Base-by-base conservation (phyloP, 768 basidiomycete genomes). In the Peribolospora baueri region DNA sequence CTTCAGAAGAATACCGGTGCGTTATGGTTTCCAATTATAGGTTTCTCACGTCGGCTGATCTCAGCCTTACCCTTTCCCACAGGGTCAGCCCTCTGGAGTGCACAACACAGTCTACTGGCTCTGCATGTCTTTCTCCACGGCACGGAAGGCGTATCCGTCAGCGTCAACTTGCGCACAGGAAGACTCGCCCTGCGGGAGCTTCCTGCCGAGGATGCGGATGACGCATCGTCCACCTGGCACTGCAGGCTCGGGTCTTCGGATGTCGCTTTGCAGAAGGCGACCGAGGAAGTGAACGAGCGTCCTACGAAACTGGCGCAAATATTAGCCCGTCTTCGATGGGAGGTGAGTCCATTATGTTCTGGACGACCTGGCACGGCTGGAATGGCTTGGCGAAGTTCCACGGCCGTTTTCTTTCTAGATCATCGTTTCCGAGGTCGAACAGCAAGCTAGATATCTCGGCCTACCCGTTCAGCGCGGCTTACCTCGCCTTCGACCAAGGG, bases 401-500 rank as follows among this genome's bases (percentile, higher is more conserved):
- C 10, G 13, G 3, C 7, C 41, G 11, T 14, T 6, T 42, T 48
- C 43, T 45, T 5, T 42, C 14, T 25, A 60, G 56, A 58, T 56
- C 4, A 53, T 58, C 37, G 14, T 60, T 6, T 57, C 58, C 56
- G 60, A 58, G 37, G 51, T 60, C 50, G 56, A 57, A 5, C 51
- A 49, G 11, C 52, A 55, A n/a, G 42, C 47, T 37, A 53, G 45
- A 2, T 52, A 46, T 48, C 58, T 53, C 45, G 57, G 51, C 46
- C 57, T 50, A 1, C 60, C 46, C 3, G 42, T 47, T 5, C 39
- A 42, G 0, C 54, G 54, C 2, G 45, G 51, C 25, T 46, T 54
- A 5, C 56, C 51, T 0, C 25, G 25, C 25, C 56, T 58, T 49
- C 60, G 48, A 2, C 51, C 49, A 42, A 60, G 11, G 84, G 87